Evolutionary conservation across 1,284 basidiomycete genomes (phyloP).

Genomic region (Pyrrhoderma lamaoense): DNA sequence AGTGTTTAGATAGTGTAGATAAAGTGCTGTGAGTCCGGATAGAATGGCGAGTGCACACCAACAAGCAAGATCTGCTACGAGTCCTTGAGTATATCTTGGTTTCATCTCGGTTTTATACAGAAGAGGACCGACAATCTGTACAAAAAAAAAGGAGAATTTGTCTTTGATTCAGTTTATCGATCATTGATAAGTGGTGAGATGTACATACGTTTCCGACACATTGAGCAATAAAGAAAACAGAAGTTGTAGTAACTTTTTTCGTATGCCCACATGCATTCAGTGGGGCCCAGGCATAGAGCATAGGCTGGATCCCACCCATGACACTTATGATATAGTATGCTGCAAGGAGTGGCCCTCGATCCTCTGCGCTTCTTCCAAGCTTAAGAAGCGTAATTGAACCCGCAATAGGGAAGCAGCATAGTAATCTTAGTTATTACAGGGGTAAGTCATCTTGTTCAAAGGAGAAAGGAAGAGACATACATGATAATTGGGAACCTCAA

Average conservation of each 20-base stretch:
- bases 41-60: slow-evolving; percentile 29
- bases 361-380: slow-evolving; percentile 4
- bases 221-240: slow-evolving; percentile 35
- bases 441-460: slow-evolving; percentile 33
- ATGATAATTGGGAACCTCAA: slow-evolving; percentile 45
- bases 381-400: slow-evolving; percentile 7
- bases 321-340: slow-evolving; percentile 11
- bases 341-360: slow-evolving; percentile 5
- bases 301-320: slow-evolving; percentile 25
- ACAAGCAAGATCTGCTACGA: slow-evolving; percentile 32
- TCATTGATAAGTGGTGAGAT: slow-evolving; percentile 9
- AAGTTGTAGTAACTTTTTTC: slow-evolving; percentile 35
- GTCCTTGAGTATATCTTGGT: slow-evolving; percentile 33
- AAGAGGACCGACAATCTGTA: slow-evolving; percentile 27
- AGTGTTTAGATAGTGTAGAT: slow-evolving; percentile 35
- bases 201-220: slow-evolving; percentile 34
- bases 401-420: slow-evolving; percentile 8
- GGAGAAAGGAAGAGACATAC: slow-evolving; percentile 30
- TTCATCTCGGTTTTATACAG: slow-evolving; percentile 34
- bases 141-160: not conserved
- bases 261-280: slow-evolving; percentile 40
- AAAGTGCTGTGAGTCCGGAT: slow-evolving; percentile 33
- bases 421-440: not conserved
- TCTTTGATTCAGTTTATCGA: not conserved
- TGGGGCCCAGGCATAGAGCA: slow-evolving; percentile 37